Evolutionary conservation across 352 stramenopile genomes (phyloP).

Genomic region (Bremia lactucae): DNA sequence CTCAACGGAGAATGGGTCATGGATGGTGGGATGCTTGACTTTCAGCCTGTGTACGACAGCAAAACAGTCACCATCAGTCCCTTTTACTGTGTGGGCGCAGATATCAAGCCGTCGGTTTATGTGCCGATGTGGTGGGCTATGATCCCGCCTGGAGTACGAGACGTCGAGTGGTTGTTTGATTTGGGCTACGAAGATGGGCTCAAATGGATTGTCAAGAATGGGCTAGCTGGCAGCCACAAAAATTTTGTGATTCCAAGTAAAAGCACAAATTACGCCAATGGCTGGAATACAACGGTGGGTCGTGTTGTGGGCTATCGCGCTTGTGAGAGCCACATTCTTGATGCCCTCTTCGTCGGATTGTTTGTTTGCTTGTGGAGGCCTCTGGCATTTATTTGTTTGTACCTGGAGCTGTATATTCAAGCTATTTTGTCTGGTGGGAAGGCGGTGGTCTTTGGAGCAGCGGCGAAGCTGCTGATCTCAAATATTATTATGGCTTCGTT

Average conservation of each 20-base stretch:
- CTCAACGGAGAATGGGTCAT: conserved; percentile 71
- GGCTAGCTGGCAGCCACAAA: conserved; percentile 17
- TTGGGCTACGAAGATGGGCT: conserved; percentile 72
- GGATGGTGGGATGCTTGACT: conserved; percentile 77
- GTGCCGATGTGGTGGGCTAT: conserved; percentile 82
- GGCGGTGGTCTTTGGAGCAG: conserved; percentile 52
- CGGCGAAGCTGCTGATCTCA: conserved; percentile 52
- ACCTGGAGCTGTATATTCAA: conserved; percentile 68
- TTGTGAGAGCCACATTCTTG: conserved; percentile 50
- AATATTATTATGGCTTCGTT: conserved; percentile 36
- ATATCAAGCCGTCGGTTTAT: conserved; percentile 83
- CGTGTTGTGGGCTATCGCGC: conserved; percentile 63
- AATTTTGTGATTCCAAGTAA: conserved; percentile 38
- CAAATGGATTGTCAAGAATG: conserved; percentile 49
- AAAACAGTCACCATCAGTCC: conserved; percentile 71
- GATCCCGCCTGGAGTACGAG: conserved; percentile 46
- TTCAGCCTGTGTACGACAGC: conserved; percentile 64
- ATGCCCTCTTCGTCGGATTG: conserved; percentile 58
- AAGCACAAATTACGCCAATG: conserved; percentile 27
- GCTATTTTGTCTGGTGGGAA: conserved; percentile 56
- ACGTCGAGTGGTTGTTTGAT: conserved; percentile 80
- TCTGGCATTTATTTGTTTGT: conserved; percentile 51
- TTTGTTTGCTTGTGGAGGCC: conserved; percentile 33
- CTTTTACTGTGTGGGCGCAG: conserved; percentile 79
- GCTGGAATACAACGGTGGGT: conserved; percentile 56